Evolutionary conservation across 768 basidiomycete genomes (phyloP).

Genomic region (Termitomyces sp.): DNA sequence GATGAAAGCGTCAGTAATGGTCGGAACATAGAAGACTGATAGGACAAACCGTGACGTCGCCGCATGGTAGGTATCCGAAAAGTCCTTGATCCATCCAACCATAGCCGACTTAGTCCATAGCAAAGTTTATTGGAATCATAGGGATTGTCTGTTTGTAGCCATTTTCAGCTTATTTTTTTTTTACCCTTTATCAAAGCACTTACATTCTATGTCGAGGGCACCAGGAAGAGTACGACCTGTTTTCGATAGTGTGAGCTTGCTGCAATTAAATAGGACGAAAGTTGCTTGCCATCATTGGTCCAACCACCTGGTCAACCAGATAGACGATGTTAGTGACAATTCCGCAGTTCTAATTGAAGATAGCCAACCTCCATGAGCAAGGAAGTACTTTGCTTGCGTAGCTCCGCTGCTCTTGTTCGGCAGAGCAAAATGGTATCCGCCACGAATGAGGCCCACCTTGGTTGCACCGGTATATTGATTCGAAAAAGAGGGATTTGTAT

Average conservation of each 20-base stretch:
- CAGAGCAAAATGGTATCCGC: constrained; percentile 35
- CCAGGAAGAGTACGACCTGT: too few species aligned
- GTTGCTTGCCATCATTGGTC: too few species aligned
- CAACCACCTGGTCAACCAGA: too few species aligned
- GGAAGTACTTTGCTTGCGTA: background rate
- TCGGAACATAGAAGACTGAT: too few species aligned
- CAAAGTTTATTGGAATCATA: background rate
- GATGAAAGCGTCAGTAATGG: background rate
- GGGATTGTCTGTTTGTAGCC: background rate
- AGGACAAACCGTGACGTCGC: background rate
- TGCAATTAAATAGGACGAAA: too few species aligned
- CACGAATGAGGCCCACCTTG: constrained; percentile 50
- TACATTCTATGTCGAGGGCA: too few species aligned
- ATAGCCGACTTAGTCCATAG: background rate
- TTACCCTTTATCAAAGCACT: too few species aligned
- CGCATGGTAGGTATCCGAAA: background rate
- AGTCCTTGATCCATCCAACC: background rate
- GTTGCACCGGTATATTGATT: constrained; percentile 36
- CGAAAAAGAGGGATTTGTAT: too few species aligned
- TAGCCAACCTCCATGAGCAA: background rate
- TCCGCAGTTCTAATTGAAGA: too few species aligned
- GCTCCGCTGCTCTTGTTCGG: constrained; percentile 34
- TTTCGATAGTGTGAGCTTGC: too few species aligned
- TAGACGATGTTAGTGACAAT: too few species aligned
- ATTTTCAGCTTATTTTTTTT: too few species aligned